Evolutionary conservation across 129 eudicot species (phyloP), one percentile per base, ranked within the genome.

Genomic region (Oenanthe sinensis): DNA sequence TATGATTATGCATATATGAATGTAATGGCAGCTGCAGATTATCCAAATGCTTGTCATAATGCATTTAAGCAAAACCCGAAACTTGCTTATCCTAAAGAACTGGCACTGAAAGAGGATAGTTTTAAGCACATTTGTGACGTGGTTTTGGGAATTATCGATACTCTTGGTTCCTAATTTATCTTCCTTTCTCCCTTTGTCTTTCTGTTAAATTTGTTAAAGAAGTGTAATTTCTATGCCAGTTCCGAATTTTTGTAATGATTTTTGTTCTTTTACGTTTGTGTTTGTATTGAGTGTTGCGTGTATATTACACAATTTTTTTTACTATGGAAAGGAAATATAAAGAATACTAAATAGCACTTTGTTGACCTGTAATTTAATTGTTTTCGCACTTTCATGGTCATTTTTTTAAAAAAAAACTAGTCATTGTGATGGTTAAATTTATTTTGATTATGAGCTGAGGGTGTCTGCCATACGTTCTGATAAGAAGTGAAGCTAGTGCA

Each of bases 11-110:
- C 98, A 22, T 86, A 87, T 62, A 75, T 91, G 83, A 85, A 91
- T 75, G 97, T 91, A 5, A 88, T 85, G 90, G 98, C 96, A 2
- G 97, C 91, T n/a, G 85, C 90, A 6, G 96, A 88, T 83, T 93
- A 93, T 26, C 87, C 97, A 15, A 91, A 91, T 78, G 86, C 83
- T 40, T 93, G 98, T 63, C 96, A 43, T 1, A 88, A 91, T 52
- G 91, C 85, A 4, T 93, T 86, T 67, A 89, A 83, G 83, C 70
- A 87, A 82, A 68, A 74, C 46, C 85, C 82, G 2, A 80, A 85
- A 11, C 45, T 86, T 79, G 73, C 70, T 72, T 88, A 88, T 78
- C 92, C 92, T 4, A 44, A 39, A 20, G 78, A 86, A 72, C 75
- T 88, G 60, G 87, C 81, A 14, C 11, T 15, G 3, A 77, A 90